These are phyloP conservation scores for Populus tremula DNA, from an alignment of 345 rosid species.

Conservation along the genomic window DNA sequence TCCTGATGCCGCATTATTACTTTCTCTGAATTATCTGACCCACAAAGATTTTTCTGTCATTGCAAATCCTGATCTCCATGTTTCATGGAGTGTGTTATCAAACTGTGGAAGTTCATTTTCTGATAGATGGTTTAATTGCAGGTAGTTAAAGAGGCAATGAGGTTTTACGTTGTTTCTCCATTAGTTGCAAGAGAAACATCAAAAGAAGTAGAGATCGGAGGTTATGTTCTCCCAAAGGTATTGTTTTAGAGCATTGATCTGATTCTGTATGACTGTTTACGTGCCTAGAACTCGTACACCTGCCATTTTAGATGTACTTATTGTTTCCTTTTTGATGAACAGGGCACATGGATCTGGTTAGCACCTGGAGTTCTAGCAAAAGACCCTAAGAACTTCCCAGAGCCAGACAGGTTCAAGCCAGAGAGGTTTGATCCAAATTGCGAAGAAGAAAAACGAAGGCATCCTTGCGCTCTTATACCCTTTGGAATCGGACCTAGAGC, in stretches of 20 bases:
- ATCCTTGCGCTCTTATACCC: slow-evolving; percentile 79
- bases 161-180: slow-evolving; percentile 78
- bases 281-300: neutral
- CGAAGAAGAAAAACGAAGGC: slow-evolving; percentile 78
- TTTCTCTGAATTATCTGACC: neutral
- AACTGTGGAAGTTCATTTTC: slow-evolving; percentile 3
- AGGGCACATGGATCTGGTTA: slow-evolving; percentile 97
- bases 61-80: neutral
- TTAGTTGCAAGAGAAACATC: slow-evolving; percentile 82
- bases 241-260: neutral
- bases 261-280: neutral
- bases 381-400: slow-evolving; percentile 83
- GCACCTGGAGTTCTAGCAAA: slow-evolving; percentile 84
- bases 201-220: slow-evolving; percentile 74
- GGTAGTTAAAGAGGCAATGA: slow-evolving; percentile 89
- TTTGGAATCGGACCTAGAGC: slow-evolving; percentile 94
- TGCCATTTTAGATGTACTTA: neutral
- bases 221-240: slow-evolving; percentile 85
- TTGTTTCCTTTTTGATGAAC: neutral
- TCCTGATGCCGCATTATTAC: neutral
- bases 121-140: slow-evolving; percentile 22
- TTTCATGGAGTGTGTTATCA: neutral
- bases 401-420: slow-evolving; percentile 79
- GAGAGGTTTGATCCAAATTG: slow-evolving; percentile 76
- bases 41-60: too few species aligned